A percentile compares a stretch with the other conserved stretches of the same genome.
These are phyloP conservation scores for Fusarium fujikuroi DNA, from an alignment of 2,329 filamentous ascomycete genomes.

Conservation along the genomic window DNA sequence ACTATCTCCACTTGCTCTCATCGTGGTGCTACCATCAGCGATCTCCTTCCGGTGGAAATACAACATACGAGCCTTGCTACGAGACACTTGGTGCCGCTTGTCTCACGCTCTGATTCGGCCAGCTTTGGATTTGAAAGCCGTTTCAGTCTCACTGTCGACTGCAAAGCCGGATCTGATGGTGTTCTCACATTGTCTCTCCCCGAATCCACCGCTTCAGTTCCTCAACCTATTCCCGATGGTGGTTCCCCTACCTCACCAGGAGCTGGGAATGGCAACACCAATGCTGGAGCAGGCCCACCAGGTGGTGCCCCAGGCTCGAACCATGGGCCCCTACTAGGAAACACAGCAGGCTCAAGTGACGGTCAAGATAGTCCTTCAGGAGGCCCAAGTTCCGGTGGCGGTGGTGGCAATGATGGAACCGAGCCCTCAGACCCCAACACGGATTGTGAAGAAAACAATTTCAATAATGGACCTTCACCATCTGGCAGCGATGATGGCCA, in stretches of 20 bases:
- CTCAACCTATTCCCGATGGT: not conserved
- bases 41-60: constrained; percentile 48
- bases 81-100: constrained; percentile 12
- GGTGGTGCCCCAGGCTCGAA: not conserved
- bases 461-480: not conserved
- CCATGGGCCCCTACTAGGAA: not conserved
- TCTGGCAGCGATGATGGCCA: not conserved
- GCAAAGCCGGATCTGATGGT: constrained; percentile 47
- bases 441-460: not conserved
- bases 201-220: constrained; percentile 20
- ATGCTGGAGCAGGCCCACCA: not conserved
- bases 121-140: constrained; percentile 33
- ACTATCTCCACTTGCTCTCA: constrained; percentile 43
- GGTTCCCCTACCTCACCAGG: not conserved
- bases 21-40: constrained; percentile 43
- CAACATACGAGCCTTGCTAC: constrained; percentile 19
- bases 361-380: not conserved
- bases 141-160: constrained; percentile 44
- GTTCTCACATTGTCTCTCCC: constrained; percentile 47
- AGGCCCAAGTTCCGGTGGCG: not conserved
- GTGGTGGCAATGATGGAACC: not conserved
- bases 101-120: constrained; percentile 5
- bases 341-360: not conserved
- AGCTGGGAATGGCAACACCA: not conserved
- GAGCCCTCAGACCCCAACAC: not conserved